Percentiles rank a stretch among this genome's conserved stretches.
Conservation (phyloP, 257 asterid species). For the Rubia yunnanensis region DNA sequence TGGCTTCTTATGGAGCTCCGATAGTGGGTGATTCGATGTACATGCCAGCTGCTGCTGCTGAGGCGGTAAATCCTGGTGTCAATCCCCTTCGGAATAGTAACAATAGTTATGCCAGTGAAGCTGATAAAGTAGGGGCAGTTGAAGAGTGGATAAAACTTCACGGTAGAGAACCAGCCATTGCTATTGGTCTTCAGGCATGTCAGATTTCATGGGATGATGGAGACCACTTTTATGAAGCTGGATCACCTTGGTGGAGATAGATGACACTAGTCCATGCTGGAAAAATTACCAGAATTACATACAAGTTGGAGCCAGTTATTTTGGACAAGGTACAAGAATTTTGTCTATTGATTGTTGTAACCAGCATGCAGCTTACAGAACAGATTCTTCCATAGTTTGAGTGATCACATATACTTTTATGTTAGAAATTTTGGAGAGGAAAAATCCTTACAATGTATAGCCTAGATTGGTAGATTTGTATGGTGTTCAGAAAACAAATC, state of each 20-base stretch:
- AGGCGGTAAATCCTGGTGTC: conserved; percentile 41
- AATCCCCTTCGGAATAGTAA: conserved; percentile 57
- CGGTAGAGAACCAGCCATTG: conserved; percentile 76
- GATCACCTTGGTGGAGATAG: conserved; percentile 88
- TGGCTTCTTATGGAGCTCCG: conserved; percentile 81
- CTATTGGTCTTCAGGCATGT: conserved; percentile 85
- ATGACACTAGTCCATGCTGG: conserved; percentile 3
- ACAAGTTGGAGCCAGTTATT: background rate
- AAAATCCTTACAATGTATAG: background rate
- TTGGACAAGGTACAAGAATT: conserved; percentile 10
- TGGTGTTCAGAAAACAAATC: background rate
- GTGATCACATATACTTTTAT: background rate
- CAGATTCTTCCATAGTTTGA: background rate
- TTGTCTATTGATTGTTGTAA: background rate
- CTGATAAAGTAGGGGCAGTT: conserved; percentile 33
- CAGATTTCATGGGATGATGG: conserved; percentile 77
- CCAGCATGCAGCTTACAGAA: background rate
- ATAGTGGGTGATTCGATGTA: conserved; percentile 85
- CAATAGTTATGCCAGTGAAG: conserved; percentile 30
- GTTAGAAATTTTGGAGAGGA: background rate
- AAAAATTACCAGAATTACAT: background rate
- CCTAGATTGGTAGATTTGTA: background rate
- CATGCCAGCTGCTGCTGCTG: conserved; percentile 78
- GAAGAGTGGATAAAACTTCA: conserved; percentile 74
- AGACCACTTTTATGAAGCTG: conserved; percentile 61